These are phyloP conservation scores for Wickerhamiella kurtzmanii DNA, from an alignment of 805 yeast genomes.

Conservation along the genomic window DNA sequence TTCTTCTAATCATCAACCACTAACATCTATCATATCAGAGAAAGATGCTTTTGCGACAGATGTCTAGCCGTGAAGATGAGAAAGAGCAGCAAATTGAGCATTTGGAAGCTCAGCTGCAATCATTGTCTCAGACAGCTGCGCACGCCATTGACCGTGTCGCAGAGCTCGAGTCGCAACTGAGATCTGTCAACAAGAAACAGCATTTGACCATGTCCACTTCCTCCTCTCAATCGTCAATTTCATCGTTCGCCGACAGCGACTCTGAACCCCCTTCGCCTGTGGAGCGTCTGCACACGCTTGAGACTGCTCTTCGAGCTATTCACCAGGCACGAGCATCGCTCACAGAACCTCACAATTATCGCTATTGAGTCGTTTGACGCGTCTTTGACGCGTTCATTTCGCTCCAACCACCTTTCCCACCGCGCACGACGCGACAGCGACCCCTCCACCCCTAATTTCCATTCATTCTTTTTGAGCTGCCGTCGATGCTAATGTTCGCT, in stretches of 20 bases:
- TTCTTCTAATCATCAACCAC: neutral
- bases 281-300: conserved; percentile 15
- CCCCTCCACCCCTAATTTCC: too few relatives aligned
- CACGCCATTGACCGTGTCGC: conserved; percentile 20
- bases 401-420: too few relatives aligned
- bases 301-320: conserved; percentile 16
- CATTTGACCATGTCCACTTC: conserved; percentile 4
- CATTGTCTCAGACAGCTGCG: conserved; percentile 20
- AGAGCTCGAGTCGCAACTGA: conserved; percentile 17
- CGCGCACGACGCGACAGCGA: too few relatives aligned
- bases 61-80: neutral
- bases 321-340: conserved; percentile 17
- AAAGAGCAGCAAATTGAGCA: conserved; percentile 15
- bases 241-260: neutral
- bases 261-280: conserved; percentile 6
- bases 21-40: neutral
- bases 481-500: too few relatives aligned
- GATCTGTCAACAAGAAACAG: conserved; percentile 1
- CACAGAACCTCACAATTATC: conserved; percentile 16
- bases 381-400: too few relatives aligned
- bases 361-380: conserved; percentile 7
- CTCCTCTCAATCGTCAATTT: conserved; percentile 7
- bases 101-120: conserved; percentile 18
- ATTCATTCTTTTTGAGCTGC: too few relatives aligned
- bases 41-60: neutral